Conservation (phyloP, 2,329 filamentous ascomycete species). For the Penicillium nordicum region DNA sequence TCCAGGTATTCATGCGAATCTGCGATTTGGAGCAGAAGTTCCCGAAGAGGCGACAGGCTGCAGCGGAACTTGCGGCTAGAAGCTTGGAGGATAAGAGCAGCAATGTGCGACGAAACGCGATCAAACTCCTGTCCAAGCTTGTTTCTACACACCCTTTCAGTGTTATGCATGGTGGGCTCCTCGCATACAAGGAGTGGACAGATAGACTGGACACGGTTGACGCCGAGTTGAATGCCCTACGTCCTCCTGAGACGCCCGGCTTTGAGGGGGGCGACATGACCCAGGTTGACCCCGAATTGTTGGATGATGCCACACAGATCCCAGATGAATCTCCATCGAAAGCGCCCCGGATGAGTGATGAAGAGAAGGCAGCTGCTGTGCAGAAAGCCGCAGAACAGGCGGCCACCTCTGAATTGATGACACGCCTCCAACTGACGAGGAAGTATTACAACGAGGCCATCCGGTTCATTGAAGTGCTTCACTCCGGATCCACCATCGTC, state of each 20-base stretch:
- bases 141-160: slow-evolving; percentile 95
- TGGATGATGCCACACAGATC: slow-evolving; percentile 85
- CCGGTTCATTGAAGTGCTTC: slow-evolving; percentile 87
- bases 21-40: slow-evolving; percentile 97
- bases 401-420: slow-evolving; percentile 81
- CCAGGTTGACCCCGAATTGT: slow-evolving; percentile 70
- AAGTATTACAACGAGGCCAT: slow-evolving; percentile 93
- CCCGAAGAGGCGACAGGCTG: slow-evolving; percentile 83
- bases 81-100: slow-evolving; percentile 98
- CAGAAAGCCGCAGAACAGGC: slow-evolving; percentile 82
- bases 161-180: slow-evolving; percentile 81
- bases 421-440: slow-evolving; percentile 79
- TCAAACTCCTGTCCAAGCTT: slow-evolving; percentile 82
- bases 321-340: slow-evolving; percentile 65
- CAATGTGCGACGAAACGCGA: slow-evolving; percentile 90
- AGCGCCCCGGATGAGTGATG: slow-evolving; percentile 68
- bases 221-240: slow-evolving; percentile 72
- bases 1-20: slow-evolving; percentile 89
- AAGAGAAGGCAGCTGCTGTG: slow-evolving; percentile 68
- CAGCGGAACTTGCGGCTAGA: slow-evolving; percentile 78
- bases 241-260: slow-evolving; percentile 70
- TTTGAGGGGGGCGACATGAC: slow-evolving; percentile 66
- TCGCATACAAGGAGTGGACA: slow-evolving; percentile 82
- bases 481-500: slow-evolving; percentile 74
- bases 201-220: slow-evolving; percentile 78